A percentile compares a stretch with the other conserved stretches of the same genome.
Evolutionary conservation across 495 filamentous ascomycete genomes (phyloP).

Genomic region (Penicillium coprophilum): DNA sequence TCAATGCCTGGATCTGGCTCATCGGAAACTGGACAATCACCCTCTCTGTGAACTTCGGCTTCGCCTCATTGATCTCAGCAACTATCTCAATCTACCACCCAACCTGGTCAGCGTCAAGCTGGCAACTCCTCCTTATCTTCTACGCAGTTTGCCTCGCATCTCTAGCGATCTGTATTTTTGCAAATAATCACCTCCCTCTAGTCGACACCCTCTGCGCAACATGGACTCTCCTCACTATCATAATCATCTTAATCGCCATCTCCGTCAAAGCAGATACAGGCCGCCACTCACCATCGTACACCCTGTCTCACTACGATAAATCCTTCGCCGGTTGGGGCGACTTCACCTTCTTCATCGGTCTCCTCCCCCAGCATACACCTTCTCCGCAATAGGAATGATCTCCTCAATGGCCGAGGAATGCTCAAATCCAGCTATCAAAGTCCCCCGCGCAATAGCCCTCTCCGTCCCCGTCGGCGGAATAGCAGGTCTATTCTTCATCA

Average conservation of each 20-base stretch:
- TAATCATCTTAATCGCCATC: constrained; percentile 42
- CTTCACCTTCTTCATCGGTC: constrained; percentile 53
- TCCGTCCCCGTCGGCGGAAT: constrained; percentile 41
- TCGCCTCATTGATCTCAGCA: constrained; percentile 57
- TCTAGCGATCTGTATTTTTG: constrained; percentile 54
- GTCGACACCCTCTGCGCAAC: constrained; percentile 51
- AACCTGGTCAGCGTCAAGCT: constrained; percentile 50
- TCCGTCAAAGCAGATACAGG: constrained; percentile 45
- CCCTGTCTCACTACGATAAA: constrained; percentile 51
- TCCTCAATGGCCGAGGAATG: constrained; percentile 54
- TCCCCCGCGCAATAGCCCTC: constrained; percentile 46
- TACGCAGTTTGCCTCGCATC: constrained; percentile 55
- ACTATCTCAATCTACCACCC: constrained; percentile 59
- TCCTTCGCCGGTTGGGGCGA: constrained; percentile 46
- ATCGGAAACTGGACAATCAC: constrained; percentile 72
- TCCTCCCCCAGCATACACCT: constrained; percentile 52
- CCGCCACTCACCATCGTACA: constrained; percentile 43
- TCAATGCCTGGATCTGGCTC: constrained; percentile 66
- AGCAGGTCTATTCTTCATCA: constrained; percentile 49
- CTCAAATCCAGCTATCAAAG: constrained; percentile 42
- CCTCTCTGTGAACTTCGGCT: constrained; percentile 66
- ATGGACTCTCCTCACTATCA: constrained; percentile 39
- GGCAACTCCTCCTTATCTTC: constrained; percentile 62
- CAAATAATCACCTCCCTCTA: constrained; percentile 56
- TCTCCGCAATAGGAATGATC: constrained; percentile 54